phyloP scores from a whole-genome alignment of 2,329 filamentous ascomycete genomes.

The Beauveria rudraprayagi region DNA sequence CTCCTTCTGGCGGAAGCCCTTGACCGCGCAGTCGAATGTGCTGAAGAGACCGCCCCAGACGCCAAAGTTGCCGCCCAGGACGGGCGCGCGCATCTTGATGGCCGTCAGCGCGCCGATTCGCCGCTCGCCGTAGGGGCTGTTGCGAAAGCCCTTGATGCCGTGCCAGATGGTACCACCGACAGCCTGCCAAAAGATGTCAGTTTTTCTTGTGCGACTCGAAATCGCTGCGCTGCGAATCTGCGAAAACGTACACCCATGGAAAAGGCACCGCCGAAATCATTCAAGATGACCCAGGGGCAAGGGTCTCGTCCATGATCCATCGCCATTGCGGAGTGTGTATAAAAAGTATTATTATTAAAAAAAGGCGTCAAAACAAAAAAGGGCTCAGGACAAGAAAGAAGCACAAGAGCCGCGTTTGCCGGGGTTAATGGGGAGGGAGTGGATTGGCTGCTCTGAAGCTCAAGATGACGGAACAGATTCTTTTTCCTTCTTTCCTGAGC shows the following conservation, averaged over 20 bases:
- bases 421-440: not conserved
- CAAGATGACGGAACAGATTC: slow-evolving; percentile 11
- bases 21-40: slow-evolving; percentile 93
- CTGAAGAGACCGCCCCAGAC: slow-evolving; percentile 96
- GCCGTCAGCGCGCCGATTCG: slow-evolving; percentile 93
- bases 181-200: slow-evolving; percentile 38
- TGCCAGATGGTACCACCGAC: slow-evolving; percentile 87
- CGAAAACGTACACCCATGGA: slow-evolving; percentile 73
- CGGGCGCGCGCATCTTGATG: slow-evolving; percentile 93
- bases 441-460: slow-evolving; percentile 6
- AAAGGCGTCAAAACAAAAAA: not conserved
- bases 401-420: not conserved
- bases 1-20: slow-evolving; percentile 91
- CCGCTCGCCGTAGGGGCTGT: slow-evolving; percentile 85
- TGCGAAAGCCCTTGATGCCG: slow-evolving; percentile 89
- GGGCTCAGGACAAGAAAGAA: not conserved
- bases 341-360: slow-evolving; percentile 1
- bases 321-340: slow-evolving; percentile 11
- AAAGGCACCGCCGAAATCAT: slow-evolving; percentile 96
- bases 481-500: slow-evolving; percentile 6
- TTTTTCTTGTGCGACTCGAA: no score
- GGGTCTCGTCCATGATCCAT: slow-evolving; percentile 98
- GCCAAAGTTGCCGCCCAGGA: slow-evolving; percentile 95
- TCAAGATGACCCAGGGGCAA: slow-evolving; percentile 92
- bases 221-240: not conserved